Percentiles rank a stretch among this genome's conserved stretches.
Conservation (phyloP, 1,284 basidiomycete genomes). For the Xerocomus nothofagi region DNA sequence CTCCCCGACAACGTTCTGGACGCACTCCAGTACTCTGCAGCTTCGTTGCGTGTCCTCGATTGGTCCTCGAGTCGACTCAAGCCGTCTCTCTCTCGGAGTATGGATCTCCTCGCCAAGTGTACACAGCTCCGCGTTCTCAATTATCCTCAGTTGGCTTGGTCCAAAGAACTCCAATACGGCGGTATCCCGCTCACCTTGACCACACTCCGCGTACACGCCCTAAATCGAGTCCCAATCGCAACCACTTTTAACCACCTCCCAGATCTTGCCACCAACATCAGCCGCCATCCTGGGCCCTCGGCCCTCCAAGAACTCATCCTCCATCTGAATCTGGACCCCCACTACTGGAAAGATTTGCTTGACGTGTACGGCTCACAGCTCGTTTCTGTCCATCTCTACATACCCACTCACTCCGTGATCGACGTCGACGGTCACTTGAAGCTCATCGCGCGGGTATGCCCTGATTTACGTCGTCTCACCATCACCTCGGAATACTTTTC, state of each 20-base stretch:
- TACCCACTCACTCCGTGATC: background rate
- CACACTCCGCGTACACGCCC: constrained; percentile 13
- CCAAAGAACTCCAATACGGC: background rate
- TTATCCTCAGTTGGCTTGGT: constrained; percentile 14
- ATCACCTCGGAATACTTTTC: constrained; percentile 13
- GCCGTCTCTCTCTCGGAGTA: background rate
- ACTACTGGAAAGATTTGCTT: constrained; percentile 16
- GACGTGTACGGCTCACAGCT: constrained; percentile 17
- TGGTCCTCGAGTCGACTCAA: constrained; percentile 5
- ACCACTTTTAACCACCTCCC: background rate
- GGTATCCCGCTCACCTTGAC: constrained; percentile 19
- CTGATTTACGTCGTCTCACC: constrained; percentile 21
- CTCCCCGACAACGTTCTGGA: constrained; percentile 13
- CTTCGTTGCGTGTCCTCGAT: constrained; percentile 26
- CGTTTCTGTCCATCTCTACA: constrained; percentile 16
- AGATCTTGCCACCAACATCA: background rate
- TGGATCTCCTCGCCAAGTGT: constrained; percentile 14
- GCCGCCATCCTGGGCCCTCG: background rate
- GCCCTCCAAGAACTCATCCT: constrained; percentile 26
- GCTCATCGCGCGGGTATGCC: constrained; percentile 18
- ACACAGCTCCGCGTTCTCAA: constrained; percentile 25
- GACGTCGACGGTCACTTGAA: background rate
- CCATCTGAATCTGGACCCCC: background rate
- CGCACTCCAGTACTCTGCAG: constrained; percentile 14
- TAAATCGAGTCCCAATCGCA: background rate